Conservation (phyloP, 768 basidiomycete genomes). For the Tulasnella sp. region DNA sequence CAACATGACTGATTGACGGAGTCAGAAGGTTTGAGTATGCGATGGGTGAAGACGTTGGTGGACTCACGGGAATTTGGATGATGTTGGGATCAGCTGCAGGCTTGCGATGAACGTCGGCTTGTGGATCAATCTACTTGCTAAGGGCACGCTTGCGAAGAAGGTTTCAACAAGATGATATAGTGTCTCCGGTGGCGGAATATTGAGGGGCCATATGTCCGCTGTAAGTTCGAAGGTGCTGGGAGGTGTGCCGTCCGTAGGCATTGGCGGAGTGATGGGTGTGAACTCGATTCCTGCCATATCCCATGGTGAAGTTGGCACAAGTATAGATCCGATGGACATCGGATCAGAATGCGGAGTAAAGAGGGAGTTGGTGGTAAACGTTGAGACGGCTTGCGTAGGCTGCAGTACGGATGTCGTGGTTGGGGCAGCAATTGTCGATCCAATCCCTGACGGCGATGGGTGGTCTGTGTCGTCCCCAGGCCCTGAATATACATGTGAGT, state of each 20-base stretch:
- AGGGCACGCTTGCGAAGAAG: slow-evolving; percentile 10
- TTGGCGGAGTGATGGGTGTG: not conserved
- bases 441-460: not conserved
- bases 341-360: not conserved
- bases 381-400: not conserved
- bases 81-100: not conserved
- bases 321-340: not conserved
- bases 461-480: not conserved
- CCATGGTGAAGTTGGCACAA: not conserved
- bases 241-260: not conserved
- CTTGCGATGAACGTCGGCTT: slow-evolving; percentile 12
- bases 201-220: slow-evolving; percentile 1
- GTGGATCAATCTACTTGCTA: slow-evolving; percentile 9
- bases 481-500: not conserved
- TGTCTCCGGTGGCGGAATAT: slow-evolving; percentile 9
- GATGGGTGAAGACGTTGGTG: not conserved
- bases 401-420: not conserved
- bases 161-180: slow-evolving; percentile 11
- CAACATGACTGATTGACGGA: not conserved
- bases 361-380: not conserved
- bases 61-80: slow-evolving; percentile 4
- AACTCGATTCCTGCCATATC: not conserved
- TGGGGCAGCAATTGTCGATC: not conserved
- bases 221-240: not conserved
- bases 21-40: not conserved